Percentiles rank a stretch among this genome's conserved stretches.
phyloP scores from a whole-genome alignment of 495 filamentous ascomycete genomes.

The Aspergillus haitiensis region DNA sequence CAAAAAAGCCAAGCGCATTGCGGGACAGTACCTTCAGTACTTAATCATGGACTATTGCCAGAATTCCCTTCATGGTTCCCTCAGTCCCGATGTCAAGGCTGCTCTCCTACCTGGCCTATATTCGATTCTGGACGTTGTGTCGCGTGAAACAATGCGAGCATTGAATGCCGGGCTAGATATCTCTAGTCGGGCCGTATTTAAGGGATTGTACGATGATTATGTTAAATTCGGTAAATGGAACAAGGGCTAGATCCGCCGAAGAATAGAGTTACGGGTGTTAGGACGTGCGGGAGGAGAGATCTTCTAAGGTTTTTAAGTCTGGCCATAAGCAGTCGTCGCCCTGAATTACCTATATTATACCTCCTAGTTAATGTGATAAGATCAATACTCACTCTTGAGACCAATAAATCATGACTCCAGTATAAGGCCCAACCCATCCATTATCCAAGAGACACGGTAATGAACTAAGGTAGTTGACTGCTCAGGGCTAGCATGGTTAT shows the following conservation, averaged over 20 bases:
- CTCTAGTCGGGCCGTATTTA: slow-evolving; percentile 68
- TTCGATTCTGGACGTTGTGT: slow-evolving; percentile 67
- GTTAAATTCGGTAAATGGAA: slow-evolving; percentile 70
- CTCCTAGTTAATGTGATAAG: too few species aligned
- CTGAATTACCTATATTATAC: too few species aligned
- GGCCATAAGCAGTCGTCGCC: too few species aligned
- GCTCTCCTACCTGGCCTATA: slow-evolving; percentile 71
- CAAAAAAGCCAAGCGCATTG: slow-evolving; percentile 71
- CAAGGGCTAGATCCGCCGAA: slow-evolving; percentile 39
- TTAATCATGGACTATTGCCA: slow-evolving; percentile 71
- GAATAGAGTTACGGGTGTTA: too few species aligned
- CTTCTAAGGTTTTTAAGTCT: too few species aligned
- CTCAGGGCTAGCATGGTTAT: too few species aligned
- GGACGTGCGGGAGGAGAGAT: too few species aligned
- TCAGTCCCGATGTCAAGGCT: slow-evolving; percentile 62
- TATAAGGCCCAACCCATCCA: too few species aligned
- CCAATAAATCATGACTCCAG: too few species aligned
- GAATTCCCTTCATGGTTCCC: slow-evolving; percentile 57
- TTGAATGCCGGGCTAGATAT: slow-evolving; percentile 70
- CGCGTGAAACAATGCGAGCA: slow-evolving; percentile 59
- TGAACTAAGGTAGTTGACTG: too few species aligned
- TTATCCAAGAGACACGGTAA: too few species aligned
- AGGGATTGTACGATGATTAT: slow-evolving; percentile 68
- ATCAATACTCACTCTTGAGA: too few species aligned
- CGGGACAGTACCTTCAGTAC: slow-evolving; percentile 71